phyloP scores from a whole-genome alignment of 768 basidiomycete species.

The Boletus sensibilis region DNA sequence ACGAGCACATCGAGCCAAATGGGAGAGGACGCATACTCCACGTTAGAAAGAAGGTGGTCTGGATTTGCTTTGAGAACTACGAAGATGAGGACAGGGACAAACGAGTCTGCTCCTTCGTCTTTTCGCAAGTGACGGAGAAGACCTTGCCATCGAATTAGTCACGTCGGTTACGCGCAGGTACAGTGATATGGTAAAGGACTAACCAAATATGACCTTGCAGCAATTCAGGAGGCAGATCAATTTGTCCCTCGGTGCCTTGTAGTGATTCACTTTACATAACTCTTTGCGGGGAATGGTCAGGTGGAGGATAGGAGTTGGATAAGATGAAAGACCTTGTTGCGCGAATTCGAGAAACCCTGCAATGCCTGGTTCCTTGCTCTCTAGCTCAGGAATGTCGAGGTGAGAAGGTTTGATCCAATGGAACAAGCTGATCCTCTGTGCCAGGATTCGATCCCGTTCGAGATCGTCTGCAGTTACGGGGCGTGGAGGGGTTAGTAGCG shows the following conservation, averaged over 20 bases:
- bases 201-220: constrained; percentile 99
- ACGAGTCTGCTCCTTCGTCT: constrained; percentile 90
- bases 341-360: constrained; percentile 88
- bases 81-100: constrained; percentile 91
- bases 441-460: constrained; percentile 89
- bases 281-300: constrained; percentile 46
- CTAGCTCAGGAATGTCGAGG: constrained; percentile 82
- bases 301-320: not conserved
- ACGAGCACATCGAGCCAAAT: not conserved
- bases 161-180: constrained; percentile 1
- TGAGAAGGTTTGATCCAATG: constrained; percentile 88
- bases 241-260: constrained; percentile 98
- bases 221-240: constrained; percentile 95
- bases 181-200: constrained; percentile 29
- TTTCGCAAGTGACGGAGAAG: constrained; percentile 82
- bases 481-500: constrained; percentile 59
- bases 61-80: constrained; percentile 96
- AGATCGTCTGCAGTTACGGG: constrained; percentile 92
- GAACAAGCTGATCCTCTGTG: constrained; percentile 88
- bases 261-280: constrained; percentile 94
- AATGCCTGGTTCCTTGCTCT: constrained; percentile 44
- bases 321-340: constrained; percentile 64
- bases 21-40: constrained; percentile 62
- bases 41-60: constrained; percentile 87
- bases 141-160: constrained; percentile 44